These are phyloP conservation scores for Breviolum minutum DNA, from an alignment of 73 alveolate genomes.

Conservation along the genomic window DNA sequence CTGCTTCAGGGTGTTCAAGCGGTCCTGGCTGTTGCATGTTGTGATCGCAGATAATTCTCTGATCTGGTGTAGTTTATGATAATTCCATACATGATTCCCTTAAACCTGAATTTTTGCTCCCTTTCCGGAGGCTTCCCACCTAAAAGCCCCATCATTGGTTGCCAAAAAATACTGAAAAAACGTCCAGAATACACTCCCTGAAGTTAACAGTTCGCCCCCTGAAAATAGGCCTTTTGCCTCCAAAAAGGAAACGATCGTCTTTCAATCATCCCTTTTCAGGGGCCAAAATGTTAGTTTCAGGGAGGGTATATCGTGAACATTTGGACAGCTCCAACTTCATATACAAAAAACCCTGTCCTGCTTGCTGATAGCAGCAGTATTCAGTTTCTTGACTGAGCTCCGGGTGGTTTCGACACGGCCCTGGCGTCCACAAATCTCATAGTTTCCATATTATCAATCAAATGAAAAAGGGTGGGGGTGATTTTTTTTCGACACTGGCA, in stretches of 20 bases:
- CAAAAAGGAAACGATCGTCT: too few relatives aligned
- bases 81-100: not conserved
- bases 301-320: too few relatives aligned
- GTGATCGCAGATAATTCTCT: not conserved
- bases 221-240: too few relatives aligned
- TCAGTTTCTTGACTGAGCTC: constrained; percentile 69
- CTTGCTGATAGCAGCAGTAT: constrained; percentile 79
- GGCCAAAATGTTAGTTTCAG: too few relatives aligned
- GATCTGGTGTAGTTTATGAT: not conserved
- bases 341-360: not conserved
- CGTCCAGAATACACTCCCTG: too few relatives aligned
- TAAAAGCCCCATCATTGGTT: not conserved
- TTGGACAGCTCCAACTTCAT: too few relatives aligned
- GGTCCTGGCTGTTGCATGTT: constrained; percentile 2
- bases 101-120: not conserved
- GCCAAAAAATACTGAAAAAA: not conserved
- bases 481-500: too few relatives aligned
- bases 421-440: not conserved
- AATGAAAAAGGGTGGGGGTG: too few relatives aligned
- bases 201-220: not conserved
- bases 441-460: not conserved
- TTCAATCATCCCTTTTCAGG: too few relatives aligned
- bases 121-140: not conserved
- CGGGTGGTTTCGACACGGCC: constrained; percentile 79
- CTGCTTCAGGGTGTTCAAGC: constrained; percentile 79